These are phyloP conservation scores for Lecanosticta acicola DNA, from an alignment of 2,329 filamentous ascomycete genomes.

Conservation along the genomic window DNA sequence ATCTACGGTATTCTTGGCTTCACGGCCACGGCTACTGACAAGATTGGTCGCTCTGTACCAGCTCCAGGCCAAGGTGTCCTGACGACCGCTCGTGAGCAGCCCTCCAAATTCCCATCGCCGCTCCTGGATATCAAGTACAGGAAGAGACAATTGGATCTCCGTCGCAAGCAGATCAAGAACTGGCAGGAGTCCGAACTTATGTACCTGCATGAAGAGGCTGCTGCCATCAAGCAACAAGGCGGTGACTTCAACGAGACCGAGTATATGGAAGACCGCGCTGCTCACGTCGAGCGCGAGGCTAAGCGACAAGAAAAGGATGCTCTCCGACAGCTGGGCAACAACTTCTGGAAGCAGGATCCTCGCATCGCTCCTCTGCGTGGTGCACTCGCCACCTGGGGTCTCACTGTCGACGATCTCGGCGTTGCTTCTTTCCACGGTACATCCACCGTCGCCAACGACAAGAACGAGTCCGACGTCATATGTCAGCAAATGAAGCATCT, in stretches of 20 bases:
- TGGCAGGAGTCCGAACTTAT: constrained; percentile 95
- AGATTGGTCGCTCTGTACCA: constrained; percentile 96
- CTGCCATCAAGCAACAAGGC: constrained; percentile 79
- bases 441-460: constrained; percentile 97
- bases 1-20: constrained; percentile 93
- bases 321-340: constrained; percentile 87
- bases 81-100: constrained; percentile 85
- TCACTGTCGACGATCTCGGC: constrained; percentile 90
- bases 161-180: constrained; percentile 88
- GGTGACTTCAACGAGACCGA: constrained; percentile 71
- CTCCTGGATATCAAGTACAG: constrained; percentile 97
- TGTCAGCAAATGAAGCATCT: constrained; percentile 95
- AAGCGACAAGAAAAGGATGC: constrained; percentile 88
- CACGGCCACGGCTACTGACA: constrained; percentile 94
- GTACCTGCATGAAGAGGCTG: constrained; percentile 86
- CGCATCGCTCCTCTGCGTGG: constrained; percentile 92
- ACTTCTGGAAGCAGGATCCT: constrained; percentile 96
- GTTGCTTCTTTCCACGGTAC: constrained; percentile 99
- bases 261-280: constrained; percentile 77
- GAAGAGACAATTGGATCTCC: constrained; percentile 86
- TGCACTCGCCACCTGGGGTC: constrained; percentile 93
- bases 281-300: constrained; percentile 84
- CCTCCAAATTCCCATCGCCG: constrained; percentile 88
- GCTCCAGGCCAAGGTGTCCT: constrained; percentile 95
- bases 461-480: constrained; percentile 97